Evolutionary conservation across 192 early-diverging fungal genomes (phyloP), one percentile per base, ranked within the genome.

Genomic region (Thamnidium elegans): DNA sequence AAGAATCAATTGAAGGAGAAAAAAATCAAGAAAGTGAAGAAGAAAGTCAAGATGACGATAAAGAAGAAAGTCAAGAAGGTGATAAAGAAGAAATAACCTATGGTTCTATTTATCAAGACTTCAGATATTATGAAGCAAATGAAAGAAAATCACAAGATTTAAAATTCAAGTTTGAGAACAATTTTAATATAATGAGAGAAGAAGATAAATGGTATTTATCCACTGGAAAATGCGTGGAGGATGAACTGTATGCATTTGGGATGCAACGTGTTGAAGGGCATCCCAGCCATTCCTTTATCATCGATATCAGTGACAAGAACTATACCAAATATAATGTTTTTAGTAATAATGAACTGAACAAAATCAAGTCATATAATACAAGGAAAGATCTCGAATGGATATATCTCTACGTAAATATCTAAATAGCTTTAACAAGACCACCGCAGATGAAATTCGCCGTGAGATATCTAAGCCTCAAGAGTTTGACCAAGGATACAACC

Each of bases 141-240:
- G n/a, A n/a, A n/a, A n/a, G n/a, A n/a, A n/a, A n/a, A n/a, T n/a
- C n/a, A 36, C 34, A 36, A 36, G 34, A 36, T 36, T 7, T 36
- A 36, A 36, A 36, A 36, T 36, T 7, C 3, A 36, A 7, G 34
- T 36, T 36, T 7, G 34, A 36, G 7, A 3, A 36, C 3, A 36
- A 36, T 36, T 36, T 36, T 7, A 36, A 36, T 7, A 7, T 7
- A 7, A 36, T 36, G 34, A 36, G 7, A 36, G 21, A 13, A 20
- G 20, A 51, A 51, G 20, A 51, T 20, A 51, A 51, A 51, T 50
- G 48, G 48, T 50, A 50, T 50, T 19, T 50, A 19, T 50, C 48
- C 2, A 50, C n/a, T 19, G 48, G 14, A 19, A 19, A 50, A 50
- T 50, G 48, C 19, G 17, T 50, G 6, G 48, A 50, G 5, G 17